Conservation (phyloP, 495 filamentous ascomycete species). For the Penicillium dipodomyicola region DNA sequence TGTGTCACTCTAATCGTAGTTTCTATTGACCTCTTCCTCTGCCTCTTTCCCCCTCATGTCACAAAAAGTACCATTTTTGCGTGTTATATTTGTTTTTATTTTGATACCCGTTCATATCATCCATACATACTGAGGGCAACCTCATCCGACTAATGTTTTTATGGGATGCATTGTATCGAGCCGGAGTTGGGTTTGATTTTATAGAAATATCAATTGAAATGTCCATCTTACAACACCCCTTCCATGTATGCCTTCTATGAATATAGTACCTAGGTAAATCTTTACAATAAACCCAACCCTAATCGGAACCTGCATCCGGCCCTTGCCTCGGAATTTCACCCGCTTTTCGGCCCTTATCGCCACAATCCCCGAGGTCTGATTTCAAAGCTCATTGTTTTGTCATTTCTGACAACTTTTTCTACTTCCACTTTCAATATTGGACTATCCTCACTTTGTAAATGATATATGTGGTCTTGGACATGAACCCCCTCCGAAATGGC, state of each 20-base stretch:
- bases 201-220: neutral
- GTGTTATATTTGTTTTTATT: neutral
- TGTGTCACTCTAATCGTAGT: slow-evolving; percentile 15
- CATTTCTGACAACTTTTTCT: neutral
- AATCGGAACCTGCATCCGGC: slow-evolving; percentile 5
- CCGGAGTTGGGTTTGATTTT: slow-evolving; percentile 5
- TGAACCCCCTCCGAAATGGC: slow-evolving; percentile 22
- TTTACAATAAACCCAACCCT: too few species aligned
- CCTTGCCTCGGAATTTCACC: neutral
- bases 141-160: slow-evolving; percentile 9
- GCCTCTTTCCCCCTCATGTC: too few species aligned
- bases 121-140: neutral
- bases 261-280: neutral
- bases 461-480: slow-evolving; percentile 14
- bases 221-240: neutral
- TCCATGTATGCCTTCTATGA: neutral
- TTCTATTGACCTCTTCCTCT: slow-evolving; percentile 4
- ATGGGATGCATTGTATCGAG: slow-evolving; percentile 7
- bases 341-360: slow-evolving; percentile 11
- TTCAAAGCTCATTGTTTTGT: neutral
- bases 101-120: slow-evolving; percentile 13
- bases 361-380: slow-evolving; percentile 8
- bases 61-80: slow-evolving; percentile 2
- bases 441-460: neutral
- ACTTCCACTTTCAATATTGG: neutral